Evolutionary conservation across 306 rosid species (phyloP).

Genomic region (Vigna angularis): DNA sequence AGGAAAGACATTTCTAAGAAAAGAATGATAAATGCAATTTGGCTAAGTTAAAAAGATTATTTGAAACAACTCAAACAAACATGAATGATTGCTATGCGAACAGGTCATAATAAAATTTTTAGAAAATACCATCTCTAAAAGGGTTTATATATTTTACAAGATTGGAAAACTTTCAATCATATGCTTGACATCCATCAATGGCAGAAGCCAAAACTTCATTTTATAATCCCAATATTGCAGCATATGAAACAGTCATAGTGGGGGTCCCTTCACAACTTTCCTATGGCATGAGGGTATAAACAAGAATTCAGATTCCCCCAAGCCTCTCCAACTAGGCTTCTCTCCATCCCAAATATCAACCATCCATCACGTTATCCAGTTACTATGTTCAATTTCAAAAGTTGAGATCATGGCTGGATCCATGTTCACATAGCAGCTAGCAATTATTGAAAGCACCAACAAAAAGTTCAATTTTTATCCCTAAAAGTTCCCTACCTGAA

Average conservation of each 20-base stretch:
- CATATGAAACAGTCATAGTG: too few species aligned
- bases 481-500: slow-evolving; percentile 24
- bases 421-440: neutral
- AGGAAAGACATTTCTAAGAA: neutral
- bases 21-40: slow-evolving; percentile 16
- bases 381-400: neutral
- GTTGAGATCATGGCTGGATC: neutral
- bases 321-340: neutral
- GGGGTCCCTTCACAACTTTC: too few species aligned
- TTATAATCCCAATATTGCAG: too few species aligned
- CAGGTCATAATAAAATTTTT: slow-evolving; percentile 8
- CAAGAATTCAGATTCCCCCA: neutral
- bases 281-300: neutral
- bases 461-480: slow-evolving; percentile 3
- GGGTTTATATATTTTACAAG: slow-evolving; percentile 6
- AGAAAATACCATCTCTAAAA: neutral
- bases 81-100: neutral
- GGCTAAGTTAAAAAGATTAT: slow-evolving; percentile 19
- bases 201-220: too few species aligned
- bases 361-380: neutral
- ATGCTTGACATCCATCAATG: neutral
- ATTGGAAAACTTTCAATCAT: neutral
- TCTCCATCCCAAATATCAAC: neutral
- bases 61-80: slow-evolving; percentile 28
- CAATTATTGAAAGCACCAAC: neutral